Evolutionary conservation across 257 asterid species (phyloP).

Genomic region (Euphrasia confusa): DNA sequence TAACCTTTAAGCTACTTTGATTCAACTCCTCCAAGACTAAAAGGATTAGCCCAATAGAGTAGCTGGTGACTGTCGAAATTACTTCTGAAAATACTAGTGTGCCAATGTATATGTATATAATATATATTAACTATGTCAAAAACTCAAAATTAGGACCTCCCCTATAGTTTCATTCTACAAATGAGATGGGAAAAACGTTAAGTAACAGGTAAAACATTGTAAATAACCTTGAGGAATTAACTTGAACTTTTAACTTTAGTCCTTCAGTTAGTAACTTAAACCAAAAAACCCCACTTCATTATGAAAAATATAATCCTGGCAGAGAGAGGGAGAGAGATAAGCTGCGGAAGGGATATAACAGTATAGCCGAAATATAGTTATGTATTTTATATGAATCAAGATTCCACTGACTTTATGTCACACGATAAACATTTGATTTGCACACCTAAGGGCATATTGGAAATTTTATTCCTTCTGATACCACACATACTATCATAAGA

Average conservation of each 20-base stretch:
- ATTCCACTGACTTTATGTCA: not conserved
- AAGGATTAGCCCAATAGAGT: not conserved
- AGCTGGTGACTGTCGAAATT: not conserved
- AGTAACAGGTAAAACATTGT: not conserved
- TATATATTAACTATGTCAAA: not conserved
- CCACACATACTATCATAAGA: not conserved
- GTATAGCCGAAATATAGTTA: not conserved
- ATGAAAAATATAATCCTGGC: not conserved
- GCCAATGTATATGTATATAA: not conserved
- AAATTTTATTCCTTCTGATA: not conserved
- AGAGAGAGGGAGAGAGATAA: not conserved
- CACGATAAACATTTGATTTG: not conserved
- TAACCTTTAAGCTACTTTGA: constrained; percentile 1
- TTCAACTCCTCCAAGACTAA: not conserved
- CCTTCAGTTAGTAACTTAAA: not conserved
- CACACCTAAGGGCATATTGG: not conserved
- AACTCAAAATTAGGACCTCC: not conserved
- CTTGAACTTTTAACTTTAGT: not conserved
- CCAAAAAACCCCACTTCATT: not conserved
- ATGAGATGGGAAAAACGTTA: not conserved
- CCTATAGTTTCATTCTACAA: not conserved
- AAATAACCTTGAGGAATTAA: not conserved
- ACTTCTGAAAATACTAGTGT: not conserved
- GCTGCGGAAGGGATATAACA: not conserved
- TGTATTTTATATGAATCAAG: not conserved